Base-by-base conservation (phyloP, 179 eudicot species). In the Silene noctiflora region DNA sequence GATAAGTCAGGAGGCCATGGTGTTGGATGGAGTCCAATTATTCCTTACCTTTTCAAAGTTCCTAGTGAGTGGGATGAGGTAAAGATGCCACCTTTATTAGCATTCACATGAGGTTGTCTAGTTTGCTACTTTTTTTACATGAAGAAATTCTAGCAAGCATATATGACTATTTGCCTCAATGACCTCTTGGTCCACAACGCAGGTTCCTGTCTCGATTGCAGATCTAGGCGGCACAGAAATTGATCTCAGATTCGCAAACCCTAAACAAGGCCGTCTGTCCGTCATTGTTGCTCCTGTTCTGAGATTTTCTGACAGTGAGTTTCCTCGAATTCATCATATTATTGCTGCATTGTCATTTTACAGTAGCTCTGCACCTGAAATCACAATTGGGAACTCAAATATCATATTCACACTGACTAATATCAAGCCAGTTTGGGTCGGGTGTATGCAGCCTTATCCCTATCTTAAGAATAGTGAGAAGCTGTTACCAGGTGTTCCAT, bases 1-100 rank as follows among this genome's bases (percentile, higher is more conserved):
- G 96, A 94, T 61, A 94, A 94, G 79, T 94, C 98, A 2, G 97
- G 97, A 71, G 98, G 97, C n/a, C 98, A 94, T 74, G 98, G 98
- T 4, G 97, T 94, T 46, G 98, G 98, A 48, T 94, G 98, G 98
- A 94, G 97, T 87, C 98, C 98, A 13, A 94, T 94, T 17, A 89
- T 89, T 42, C 98, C 98, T 21, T 94, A 94, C 75, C 62, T 73
- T 9, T 94, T 94, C 78, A 83, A 89, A 25, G 98, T 94, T 73
- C 92, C 96, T 79, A 76, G 79, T 39, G 89, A 82, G 2, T 94
- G 98, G 98, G 88, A 86, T 70, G 98, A 94, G 98, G 98, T 94
- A 74, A 74, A 17, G 33, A 70, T 6, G 6, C 67, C 59, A 46
- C 44, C 77, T 64, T 25, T n/a, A 48, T 29, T 62, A n/a, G 17